Evolutionary conservation across 768 basidiomycete genomes (phyloP).

Genomic region (Cystobasidium ongulense): DNA sequence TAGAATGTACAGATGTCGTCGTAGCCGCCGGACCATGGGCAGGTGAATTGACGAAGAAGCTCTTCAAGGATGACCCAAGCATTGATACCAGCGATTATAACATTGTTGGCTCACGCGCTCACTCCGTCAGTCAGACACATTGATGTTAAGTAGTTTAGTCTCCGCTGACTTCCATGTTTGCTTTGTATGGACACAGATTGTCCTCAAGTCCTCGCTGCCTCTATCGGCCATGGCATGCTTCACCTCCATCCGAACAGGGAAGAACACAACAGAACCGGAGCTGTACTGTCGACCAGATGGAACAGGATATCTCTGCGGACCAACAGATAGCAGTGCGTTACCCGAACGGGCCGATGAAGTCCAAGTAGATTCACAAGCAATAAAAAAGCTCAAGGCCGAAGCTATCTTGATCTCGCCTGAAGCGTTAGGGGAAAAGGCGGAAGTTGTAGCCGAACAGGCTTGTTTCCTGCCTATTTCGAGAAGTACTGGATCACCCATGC

Average conservation of each 20-base stretch:
- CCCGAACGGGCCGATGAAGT: conserved; percentile 69
- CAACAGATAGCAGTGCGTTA: conserved; percentile 63
- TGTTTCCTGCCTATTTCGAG: conserved; percentile 68
- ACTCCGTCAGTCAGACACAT: conserved; percentile 62
- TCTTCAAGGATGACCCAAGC: conserved; percentile 43
- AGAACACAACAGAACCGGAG: conserved; percentile 47
- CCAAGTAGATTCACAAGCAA: conserved; percentile 53
- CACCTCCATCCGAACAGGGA: conserved; percentile 57
- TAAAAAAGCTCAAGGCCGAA: conserved; percentile 49
- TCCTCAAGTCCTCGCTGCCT: conserved; percentile 22
- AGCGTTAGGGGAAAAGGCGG: conserved; percentile 48
- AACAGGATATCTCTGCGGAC: conserved; percentile 65
- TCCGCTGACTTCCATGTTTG: too few species aligned
- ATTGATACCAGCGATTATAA: conserved; percentile 33
- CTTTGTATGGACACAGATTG: conserved; percentile 5
- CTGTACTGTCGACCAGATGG: conserved; percentile 46
- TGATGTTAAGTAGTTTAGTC: too few species aligned
- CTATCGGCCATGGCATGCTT: conserved; percentile 74
- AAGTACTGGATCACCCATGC: conserved; percentile 57
- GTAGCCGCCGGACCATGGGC: conserved; percentile 86
- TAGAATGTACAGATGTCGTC: conserved; percentile 51
- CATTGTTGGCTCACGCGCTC: conserved; percentile 57
- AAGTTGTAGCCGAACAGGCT: conserved; percentile 56
- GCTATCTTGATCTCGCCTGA: conserved; percentile 43
- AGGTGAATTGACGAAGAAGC: conserved; percentile 49